These are phyloP conservation scores for Suillus plorans DNA, from an alignment of 768 basidiomycete species.

Conservation along the genomic window DNA sequence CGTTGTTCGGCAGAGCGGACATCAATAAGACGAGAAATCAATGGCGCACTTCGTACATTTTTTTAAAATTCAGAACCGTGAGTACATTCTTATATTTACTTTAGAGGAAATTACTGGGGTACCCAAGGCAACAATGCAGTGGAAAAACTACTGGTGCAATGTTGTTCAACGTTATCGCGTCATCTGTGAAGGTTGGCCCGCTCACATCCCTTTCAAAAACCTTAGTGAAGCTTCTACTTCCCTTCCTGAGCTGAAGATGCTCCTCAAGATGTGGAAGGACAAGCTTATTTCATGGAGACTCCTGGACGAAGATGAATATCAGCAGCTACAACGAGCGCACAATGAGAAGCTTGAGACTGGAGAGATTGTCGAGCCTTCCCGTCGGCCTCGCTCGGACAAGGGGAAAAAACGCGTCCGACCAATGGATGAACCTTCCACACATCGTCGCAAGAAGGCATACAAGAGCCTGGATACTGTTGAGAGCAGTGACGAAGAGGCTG, in stretches of 20 bases:
- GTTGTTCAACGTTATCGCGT: not conserved
- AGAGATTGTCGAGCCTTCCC: not conserved
- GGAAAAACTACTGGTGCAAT: slow-evolving; percentile 2
- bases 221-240: slow-evolving; percentile 3
- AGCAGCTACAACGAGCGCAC: not conserved
- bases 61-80: not conserved
- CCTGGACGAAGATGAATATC: not conserved
- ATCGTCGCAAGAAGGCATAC: not conserved
- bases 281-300: slow-evolving; percentile 1
- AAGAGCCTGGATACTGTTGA: not conserved
- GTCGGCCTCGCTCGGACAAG: not conserved
- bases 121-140: slow-evolving; percentile 9
- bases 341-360: slow-evolving; percentile 3
- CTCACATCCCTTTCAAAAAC: slow-evolving; percentile 6
- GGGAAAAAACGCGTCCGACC: not conserved
- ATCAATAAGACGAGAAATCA: not conserved
- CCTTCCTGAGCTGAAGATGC: slow-evolving; percentile 3
- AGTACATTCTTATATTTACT: not conserved
- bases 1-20: not conserved
- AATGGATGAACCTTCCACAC: not conserved
- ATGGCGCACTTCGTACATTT: not conserved
- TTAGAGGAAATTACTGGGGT: slow-evolving; percentile 5
- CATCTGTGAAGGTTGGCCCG: slow-evolving; percentile 8
- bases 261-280: slow-evolving; percentile 4
- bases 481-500: not conserved